phyloP scores from a whole-genome alignment of 1,284 basidiomycete species.

The Phellopilus nigrolimitatus region DNA sequence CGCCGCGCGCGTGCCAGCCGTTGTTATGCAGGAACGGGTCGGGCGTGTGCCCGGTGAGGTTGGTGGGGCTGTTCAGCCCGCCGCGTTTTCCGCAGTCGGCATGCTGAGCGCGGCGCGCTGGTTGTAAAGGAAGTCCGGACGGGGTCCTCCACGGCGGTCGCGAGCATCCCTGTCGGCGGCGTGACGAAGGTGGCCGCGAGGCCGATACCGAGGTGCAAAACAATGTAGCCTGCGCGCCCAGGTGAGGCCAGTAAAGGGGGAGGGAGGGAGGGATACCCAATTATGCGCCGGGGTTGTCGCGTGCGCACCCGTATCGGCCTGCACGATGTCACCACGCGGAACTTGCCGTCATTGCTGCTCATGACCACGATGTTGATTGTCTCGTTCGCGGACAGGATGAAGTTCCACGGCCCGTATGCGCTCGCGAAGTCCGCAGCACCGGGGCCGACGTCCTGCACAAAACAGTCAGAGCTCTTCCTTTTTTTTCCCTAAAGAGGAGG shows the following conservation, averaged over 20 bases:
- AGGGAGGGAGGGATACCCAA: no score
- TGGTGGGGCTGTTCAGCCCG: conserved; percentile 60
- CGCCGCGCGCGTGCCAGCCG: conserved; percentile 78
- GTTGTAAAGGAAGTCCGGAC: conserved; percentile 51
- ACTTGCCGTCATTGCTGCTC: conserved; percentile 78
- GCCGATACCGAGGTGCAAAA: conserved; percentile 86
- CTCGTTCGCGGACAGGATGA: conserved; percentile 70
- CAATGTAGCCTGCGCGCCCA: no score
- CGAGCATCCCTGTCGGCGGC: conserved; percentile 60
- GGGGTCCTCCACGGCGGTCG: conserved; percentile 24
- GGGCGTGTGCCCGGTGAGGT: conserved; percentile 54
- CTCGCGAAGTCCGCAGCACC: conserved; percentile 43
- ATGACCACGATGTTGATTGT: conserved; percentile 78
- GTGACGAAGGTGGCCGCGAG: conserved; percentile 77
- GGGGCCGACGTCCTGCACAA: conserved; percentile 28
- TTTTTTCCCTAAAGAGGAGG: no score
- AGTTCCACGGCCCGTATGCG: no score
- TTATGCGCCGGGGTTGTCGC: no score
- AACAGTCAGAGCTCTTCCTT: no score
- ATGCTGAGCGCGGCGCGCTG: conserved; percentile 66
- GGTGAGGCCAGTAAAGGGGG: no score
- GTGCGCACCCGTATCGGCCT: no score
- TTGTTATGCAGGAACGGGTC: conserved; percentile 68
- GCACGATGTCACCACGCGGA: no score
- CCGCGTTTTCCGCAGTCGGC: conserved; percentile 74